Percentiles rank a stretch among this genome's conserved stretches.
Evolutionary conservation across 805 yeast species (phyloP).

Genomic region (Myxozyma nipponensis): DNA sequence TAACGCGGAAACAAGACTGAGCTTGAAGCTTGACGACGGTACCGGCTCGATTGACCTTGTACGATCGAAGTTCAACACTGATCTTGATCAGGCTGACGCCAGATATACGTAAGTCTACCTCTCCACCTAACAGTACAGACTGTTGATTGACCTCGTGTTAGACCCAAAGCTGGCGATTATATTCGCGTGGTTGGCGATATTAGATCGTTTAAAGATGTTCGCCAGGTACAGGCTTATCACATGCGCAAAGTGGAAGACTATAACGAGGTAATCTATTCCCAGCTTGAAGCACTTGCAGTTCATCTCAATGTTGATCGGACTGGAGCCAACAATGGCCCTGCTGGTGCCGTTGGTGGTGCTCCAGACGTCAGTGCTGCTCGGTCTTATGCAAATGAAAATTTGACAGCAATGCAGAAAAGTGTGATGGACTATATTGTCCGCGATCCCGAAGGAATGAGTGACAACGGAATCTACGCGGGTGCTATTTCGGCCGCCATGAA

Average conservation of each 20-base stretch:
- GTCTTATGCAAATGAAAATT: constrained; percentile 13
- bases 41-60: constrained; percentile 57
- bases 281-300: constrained; percentile 46
- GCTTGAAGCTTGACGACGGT: constrained; percentile 59
- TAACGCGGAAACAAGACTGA: constrained; percentile 43
- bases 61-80: constrained; percentile 46
- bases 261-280: constrained; percentile 60
- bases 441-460: constrained; percentile 3
- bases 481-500: constrained; percentile 10
- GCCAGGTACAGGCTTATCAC: constrained; percentile 48
- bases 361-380: not conserved
- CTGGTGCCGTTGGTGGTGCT: not conserved
- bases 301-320: constrained; percentile 13
- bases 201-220: constrained; percentile 49
- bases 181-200: constrained; percentile 49
- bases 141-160: not conserved
- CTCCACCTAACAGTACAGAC: not conserved
- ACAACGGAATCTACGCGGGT: constrained; percentile 25
- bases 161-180: constrained; percentile 39
- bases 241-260: constrained; percentile 51
- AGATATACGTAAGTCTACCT: not conserved
- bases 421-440: constrained; percentile 12
- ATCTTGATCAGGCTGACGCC: constrained; percentile 32
- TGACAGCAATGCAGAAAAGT: constrained; percentile 20
- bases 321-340: not conserved